Base-by-base conservation (phyloP, 306 rosid species). In the Prunus persica region DNA sequence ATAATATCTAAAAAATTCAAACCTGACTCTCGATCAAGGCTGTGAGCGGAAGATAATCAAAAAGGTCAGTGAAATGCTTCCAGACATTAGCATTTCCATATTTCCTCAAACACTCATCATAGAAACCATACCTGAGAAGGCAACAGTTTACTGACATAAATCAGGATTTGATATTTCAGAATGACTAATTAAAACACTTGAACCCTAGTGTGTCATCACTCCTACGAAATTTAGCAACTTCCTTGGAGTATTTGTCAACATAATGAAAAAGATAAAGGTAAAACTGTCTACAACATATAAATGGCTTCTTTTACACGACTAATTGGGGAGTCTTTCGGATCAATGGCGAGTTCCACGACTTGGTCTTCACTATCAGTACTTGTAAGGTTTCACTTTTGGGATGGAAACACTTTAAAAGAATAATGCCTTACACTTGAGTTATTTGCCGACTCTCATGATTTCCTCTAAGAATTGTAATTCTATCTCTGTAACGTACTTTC, bases 11-110 rank as follows among this genome's bases (percentile, higher is more conserved):
- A 66, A 34, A 27, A 84, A 84, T 68, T 80, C 93, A 56, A 78
- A 94, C 98, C 98, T 94, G 98, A 82, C 98, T 94, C 89, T 94
- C 98, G 61, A 94, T 94, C 67, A 94, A 93, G 75, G 98, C 98
- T 75, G 98, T 94, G 73, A 94, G 89, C 46, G 98, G 98, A 74
- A 94, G 84, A 83, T 91, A 94, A 89, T 94, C 98, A 82, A 94
- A 94, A 58, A 94, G 85, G 82, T 94, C 97, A 15, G 98, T 94
- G 72, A 94, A 94, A 88, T 78, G 83, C 87, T 94, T 94, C 98
- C 98, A 94, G 83, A 94, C 98, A 82, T 91, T 91, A 69, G 98
- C 98, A 83, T 91, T 94, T 82, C 98, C 98, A 79, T 94, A 94
- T 84, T 94, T 94, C 84, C 98, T 91, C 91, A 94, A 91, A 81